A percentile compares a stretch with the other conserved stretches of the same genome.
These are phyloP conservation scores for Scheffersomyces lignosus DNA, from an alignment of 805 yeast genomes.

Conservation along the genomic window DNA sequence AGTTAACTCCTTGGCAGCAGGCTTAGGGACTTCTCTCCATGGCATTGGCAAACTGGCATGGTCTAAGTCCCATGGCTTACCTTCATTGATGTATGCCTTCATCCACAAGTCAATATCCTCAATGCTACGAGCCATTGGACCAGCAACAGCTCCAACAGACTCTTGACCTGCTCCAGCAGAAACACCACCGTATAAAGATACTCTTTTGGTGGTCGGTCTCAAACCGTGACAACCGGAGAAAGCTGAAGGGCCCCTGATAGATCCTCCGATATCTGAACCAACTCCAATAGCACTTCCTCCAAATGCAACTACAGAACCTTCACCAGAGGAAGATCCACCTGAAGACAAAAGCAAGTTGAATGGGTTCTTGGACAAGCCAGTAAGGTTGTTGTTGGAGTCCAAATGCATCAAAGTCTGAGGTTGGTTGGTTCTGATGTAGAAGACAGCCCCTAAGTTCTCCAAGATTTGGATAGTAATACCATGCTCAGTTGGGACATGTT, in stretches of 20 bases:
- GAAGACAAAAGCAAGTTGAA: slow-evolving; percentile 56
- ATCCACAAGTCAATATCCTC: slow-evolving; percentile 71
- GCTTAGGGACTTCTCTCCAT: slow-evolving; percentile 50
- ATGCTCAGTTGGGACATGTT: slow-evolving; percentile 46
- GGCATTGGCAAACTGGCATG: slow-evolving; percentile 48
- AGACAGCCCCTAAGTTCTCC: slow-evolving; percentile 53
- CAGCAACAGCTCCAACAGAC: slow-evolving; percentile 62
- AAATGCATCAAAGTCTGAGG: slow-evolving; percentile 73
- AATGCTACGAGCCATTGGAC: slow-evolving; percentile 64
- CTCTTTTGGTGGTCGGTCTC: slow-evolving; percentile 60
- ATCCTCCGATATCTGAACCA: slow-evolving; percentile 75
- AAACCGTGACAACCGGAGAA: slow-evolving; percentile 62
- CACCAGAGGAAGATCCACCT: slow-evolving; percentile 78
- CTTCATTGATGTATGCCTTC: slow-evolving; percentile 59
- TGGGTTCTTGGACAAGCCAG: slow-evolving; percentile 60
- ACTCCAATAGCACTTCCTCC: slow-evolving; percentile 63
- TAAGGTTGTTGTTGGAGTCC: slow-evolving; percentile 60
- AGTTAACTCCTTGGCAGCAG: slow-evolving; percentile 46
- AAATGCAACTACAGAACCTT: slow-evolving; percentile 61
- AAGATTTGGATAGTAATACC: slow-evolving; percentile 49
- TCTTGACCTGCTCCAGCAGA: slow-evolving; percentile 64
- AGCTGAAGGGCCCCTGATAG: slow-evolving; percentile 68
- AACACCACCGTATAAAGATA: slow-evolving; percentile 45
- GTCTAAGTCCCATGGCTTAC: slow-evolving; percentile 63
- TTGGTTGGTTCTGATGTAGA: slow-evolving; percentile 64